A percentile compares a stretch with the other conserved stretches of the same genome.
Evolutionary conservation across 2,329 filamentous ascomycete species (phyloP).

Genomic region (Diaporthe sp.): DNA sequence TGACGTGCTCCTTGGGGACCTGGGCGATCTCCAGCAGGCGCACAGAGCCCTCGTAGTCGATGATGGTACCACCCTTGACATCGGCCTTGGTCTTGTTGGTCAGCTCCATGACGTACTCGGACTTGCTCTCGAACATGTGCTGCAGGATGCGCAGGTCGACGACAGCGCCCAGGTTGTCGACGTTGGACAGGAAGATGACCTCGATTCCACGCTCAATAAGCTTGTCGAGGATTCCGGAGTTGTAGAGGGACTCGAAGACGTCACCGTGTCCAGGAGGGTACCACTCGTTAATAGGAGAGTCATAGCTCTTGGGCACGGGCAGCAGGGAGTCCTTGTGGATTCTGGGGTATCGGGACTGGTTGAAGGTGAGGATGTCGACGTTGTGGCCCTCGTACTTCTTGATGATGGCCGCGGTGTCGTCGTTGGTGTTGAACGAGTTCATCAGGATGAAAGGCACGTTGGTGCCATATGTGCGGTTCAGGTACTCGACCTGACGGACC

Average conservation of each 20-base stretch:
- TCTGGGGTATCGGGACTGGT: conserved; percentile 98
- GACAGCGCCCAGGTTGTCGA: conserved; percentile 97
- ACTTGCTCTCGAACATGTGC: conserved; percentile 97
- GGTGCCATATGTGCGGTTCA: conserved; percentile 97
- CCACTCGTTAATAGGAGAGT: conserved; percentile 94
- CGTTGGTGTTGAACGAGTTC: conserved; percentile 99
- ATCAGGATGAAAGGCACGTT: conserved; percentile 99
- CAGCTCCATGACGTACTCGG: conserved; percentile 99
- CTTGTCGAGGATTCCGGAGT: conserved; percentile 97
- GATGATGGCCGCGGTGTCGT: conserved; percentile 98
- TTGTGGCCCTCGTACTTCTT: conserved; percentile 99
- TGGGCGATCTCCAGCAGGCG: conserved; percentile 98
- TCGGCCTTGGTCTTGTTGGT: conserved; percentile 99
- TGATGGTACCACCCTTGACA: conserved; percentile 99
- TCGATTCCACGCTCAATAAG: conserved; percentile 95
- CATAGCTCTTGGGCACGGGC: conserved; percentile 88
- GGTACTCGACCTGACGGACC: conserved; percentile 97
- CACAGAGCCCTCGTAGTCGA: conserved; percentile 97
- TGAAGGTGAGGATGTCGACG: conserved; percentile 99
- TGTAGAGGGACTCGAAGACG: conserved; percentile 99
- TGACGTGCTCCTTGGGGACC: conserved; percentile 99
- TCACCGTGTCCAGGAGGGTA: conserved; percentile 99
- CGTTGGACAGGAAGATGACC: conserved; percentile 98
- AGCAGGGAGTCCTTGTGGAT: conserved; percentile 98
- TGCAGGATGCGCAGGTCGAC: conserved; percentile 98